phyloP scores from a whole-genome alignment of 2,329 filamentous ascomycete species.

The Penicillium sp. region DNA sequence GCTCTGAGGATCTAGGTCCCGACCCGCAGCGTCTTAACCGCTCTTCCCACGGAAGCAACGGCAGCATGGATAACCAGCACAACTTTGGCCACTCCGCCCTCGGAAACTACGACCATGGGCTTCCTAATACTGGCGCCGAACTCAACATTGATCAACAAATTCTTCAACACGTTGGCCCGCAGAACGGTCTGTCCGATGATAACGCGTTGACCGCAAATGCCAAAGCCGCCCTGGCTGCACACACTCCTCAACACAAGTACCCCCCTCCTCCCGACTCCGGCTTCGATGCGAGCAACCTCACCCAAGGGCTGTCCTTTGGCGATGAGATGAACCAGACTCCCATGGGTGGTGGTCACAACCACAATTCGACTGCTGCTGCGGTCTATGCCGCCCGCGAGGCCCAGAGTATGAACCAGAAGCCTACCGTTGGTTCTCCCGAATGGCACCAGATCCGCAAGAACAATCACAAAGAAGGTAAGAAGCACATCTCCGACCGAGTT shows the following conservation, averaged over 20 bases:
- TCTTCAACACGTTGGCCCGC: slow-evolving; percentile 50
- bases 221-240: slow-evolving; percentile 47
- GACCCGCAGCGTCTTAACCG: slow-evolving; percentile 42
- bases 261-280: slow-evolving; percentile 41
- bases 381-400: slow-evolving; percentile 52
- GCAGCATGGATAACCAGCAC: slow-evolving; percentile 36
- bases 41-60: slow-evolving; percentile 41
- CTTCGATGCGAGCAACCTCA: slow-evolving; percentile 38
- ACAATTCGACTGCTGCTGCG: slow-evolving; percentile 60
- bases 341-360: slow-evolving; percentile 37
- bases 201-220: slow-evolving; percentile 48
- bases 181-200: slow-evolving; percentile 53
- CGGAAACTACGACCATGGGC: slow-evolving; percentile 40
- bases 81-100: slow-evolving; percentile 36
- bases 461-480: slow-evolving; percentile 95
- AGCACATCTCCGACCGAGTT: neutral
- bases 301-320: slow-evolving; percentile 37
- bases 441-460: slow-evolving; percentile 98
- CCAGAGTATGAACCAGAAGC: slow-evolving; percentile 62
- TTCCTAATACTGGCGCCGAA: slow-evolving; percentile 36
- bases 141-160: slow-evolving; percentile 47
- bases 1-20: slow-evolving; percentile 38
- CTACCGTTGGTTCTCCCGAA: slow-evolving; percentile 89
- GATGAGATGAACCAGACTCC: slow-evolving; percentile 42
- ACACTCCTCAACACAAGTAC: slow-evolving; percentile 45